A percentile compares a stretch with the other conserved stretches of the same genome.
These are phyloP conservation scores for Fusarium sacchari DNA, from an alignment of 2,329 filamentous ascomycete species.

Conservation along the genomic window DNA sequence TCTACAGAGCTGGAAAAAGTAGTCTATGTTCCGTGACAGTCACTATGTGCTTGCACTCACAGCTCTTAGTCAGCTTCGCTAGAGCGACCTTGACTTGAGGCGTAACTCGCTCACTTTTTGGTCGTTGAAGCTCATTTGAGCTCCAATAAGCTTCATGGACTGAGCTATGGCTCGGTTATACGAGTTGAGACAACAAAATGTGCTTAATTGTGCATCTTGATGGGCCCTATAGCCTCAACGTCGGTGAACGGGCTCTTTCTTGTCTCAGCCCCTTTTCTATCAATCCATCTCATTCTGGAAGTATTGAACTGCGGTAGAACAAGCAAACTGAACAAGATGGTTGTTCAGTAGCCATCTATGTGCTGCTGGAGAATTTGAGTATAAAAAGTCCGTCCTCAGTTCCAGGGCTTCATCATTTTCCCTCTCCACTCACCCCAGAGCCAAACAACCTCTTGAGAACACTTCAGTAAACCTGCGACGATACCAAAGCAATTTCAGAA, in stretches of 20 bases:
- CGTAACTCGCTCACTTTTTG: not conserved
- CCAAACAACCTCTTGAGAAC: not conserved
- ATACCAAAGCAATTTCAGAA: not conserved
- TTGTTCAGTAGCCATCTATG: not conserved
- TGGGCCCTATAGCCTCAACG: not conserved
- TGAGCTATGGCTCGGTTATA: accelerated
- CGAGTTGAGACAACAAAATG: accelerated
- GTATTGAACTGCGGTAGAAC: not conserved
- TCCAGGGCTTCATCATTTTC: no score
- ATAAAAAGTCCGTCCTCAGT: not conserved
- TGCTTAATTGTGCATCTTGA: no score
- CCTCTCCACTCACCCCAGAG: not conserved
- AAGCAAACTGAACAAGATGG: not conserved
- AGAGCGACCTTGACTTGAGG: not conserved
- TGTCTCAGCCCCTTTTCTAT: not conserved
- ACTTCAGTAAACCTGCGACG: not conserved
- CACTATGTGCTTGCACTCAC: accelerated
- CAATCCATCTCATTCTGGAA: not conserved
- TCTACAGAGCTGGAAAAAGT: not conserved
- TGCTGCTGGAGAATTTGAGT: not conserved
- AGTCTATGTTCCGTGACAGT: not conserved
- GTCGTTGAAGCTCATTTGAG: not conserved
- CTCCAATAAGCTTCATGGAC: not conserved
- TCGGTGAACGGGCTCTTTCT: not conserved
- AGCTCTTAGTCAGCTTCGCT: not conserved